Percentiles rank a stretch among this genome's conserved stretches.
These are phyloP conservation scores for Imleria badia DNA, from an alignment of 768 basidiomycete species.

Conservation along the genomic window DNA sequence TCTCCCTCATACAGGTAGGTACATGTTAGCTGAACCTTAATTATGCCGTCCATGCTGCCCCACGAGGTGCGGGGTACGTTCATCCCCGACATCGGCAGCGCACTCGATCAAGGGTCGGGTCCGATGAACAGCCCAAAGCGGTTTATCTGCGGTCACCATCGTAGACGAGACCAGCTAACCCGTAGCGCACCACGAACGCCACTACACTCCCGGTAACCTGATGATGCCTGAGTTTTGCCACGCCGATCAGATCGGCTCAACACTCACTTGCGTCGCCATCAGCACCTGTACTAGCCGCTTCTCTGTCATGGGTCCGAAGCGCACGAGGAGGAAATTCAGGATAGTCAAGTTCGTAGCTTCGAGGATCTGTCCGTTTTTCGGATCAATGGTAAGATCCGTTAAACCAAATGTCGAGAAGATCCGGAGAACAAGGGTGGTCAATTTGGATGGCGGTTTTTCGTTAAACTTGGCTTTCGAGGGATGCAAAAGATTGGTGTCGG, in stretches of 20 bases:
- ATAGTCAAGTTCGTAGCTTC: constrained; percentile 90
- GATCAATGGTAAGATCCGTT: constrained; percentile 58
- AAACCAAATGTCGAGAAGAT: constrained; percentile 63
- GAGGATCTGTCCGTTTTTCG: constrained; percentile 54
- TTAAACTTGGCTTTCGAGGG: constrained; percentile 68
- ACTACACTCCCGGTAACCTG: constrained; percentile 73
- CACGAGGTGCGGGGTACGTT: neutral
- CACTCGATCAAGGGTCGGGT: neutral
- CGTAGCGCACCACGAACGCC: constrained; percentile 89
- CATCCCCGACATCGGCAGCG: no score
- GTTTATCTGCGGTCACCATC: constrained; percentile 82
- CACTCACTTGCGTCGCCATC: constrained; percentile 69
- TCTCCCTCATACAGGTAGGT: constrained; percentile 10
- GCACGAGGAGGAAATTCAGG: constrained; percentile 79
- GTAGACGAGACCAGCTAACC: constrained; percentile 84
- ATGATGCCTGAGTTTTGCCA: constrained; percentile 4
- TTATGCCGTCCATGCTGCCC: neutral
- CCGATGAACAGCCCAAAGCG: neutral
- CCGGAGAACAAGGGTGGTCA: constrained; percentile 56
- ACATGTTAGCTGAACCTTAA: neutral
- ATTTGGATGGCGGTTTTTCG: constrained; percentile 50
- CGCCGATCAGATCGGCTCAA: neutral
- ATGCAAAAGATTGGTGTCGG: constrained; percentile 69
- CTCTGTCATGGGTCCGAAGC: constrained; percentile 84
- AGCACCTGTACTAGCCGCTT: constrained; percentile 70